These are phyloP conservation scores for Omphalea diandra DNA, from an alignment of 441 rosid species.

Conservation along the genomic window DNA sequence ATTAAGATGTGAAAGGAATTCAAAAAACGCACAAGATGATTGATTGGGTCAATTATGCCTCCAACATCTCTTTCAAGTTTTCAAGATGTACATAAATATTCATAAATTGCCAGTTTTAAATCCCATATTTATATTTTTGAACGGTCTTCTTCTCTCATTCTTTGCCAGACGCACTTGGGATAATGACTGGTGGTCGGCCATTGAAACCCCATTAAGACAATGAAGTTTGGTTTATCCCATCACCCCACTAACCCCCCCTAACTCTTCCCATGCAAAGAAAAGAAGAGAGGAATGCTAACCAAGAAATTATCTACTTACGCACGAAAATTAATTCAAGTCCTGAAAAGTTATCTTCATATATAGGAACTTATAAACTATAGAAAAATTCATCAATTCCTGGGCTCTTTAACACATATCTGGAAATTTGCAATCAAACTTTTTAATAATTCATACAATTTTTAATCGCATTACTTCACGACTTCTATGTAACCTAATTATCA, in stretches of 20 bases:
- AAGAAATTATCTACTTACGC: not conserved
- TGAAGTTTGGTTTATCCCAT: slow-evolving; percentile 7
- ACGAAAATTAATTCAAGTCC: not conserved
- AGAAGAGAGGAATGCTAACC: no score
- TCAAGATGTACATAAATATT: not conserved
- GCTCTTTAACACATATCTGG: not conserved
- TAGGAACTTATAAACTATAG: not conserved
- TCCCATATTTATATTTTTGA: not conserved
- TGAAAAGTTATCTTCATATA: not conserved
- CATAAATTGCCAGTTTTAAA: not conserved
- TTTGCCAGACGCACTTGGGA: not conserved
- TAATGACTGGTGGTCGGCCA: not conserved
- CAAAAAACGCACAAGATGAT: not conserved
- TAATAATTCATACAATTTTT: not conserved
- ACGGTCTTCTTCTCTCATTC: not conserved
- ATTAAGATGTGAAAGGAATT: not conserved
- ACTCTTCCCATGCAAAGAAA: no score
- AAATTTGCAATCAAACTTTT: not conserved
- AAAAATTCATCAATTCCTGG: not conserved
- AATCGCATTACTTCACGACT: not conserved
- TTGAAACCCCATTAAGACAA: not conserved
- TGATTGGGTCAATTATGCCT: not conserved
- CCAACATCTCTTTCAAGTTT: slow-evolving; percentile 1
- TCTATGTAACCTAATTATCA: no score
- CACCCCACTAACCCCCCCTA: no score